phyloP scores from a whole-genome alignment of 1,284 basidiomycete species.

The Athelia sp. region DNA sequence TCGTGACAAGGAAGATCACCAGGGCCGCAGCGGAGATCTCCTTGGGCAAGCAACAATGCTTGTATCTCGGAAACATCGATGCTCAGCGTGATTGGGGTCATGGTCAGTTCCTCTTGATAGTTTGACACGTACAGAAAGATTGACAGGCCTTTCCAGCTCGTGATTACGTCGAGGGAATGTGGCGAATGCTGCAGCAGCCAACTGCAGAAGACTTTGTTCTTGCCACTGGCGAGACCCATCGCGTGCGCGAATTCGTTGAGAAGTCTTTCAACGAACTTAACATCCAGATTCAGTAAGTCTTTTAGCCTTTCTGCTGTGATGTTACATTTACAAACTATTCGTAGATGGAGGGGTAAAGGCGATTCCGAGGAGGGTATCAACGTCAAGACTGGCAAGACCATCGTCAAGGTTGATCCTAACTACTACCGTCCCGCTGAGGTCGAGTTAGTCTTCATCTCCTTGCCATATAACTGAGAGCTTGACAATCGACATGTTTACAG shows the following conservation, averaged over 20 bases:
- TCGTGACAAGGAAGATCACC: slow-evolving; percentile 90
- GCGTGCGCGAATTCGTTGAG: slow-evolving; percentile 85
- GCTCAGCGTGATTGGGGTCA: slow-evolving; percentile 94
- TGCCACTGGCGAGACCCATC: slow-evolving; percentile 89
- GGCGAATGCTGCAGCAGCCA: slow-evolving; percentile 88
- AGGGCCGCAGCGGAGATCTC: slow-evolving; percentile 87
- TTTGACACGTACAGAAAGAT: background rate
- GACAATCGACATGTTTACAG: slow-evolving; percentile 30
- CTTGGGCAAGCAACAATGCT: slow-evolving; percentile 77
- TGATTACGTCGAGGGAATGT: slow-evolving; percentile 93
- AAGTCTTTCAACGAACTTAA: slow-evolving; percentile 72
- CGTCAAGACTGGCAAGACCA: slow-evolving; percentile 54
- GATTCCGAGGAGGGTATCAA: slow-evolving; percentile 75
- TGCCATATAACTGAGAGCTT: slow-evolving; percentile 7
- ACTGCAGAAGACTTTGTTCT: slow-evolving; percentile 82
- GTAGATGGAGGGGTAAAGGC: slow-evolving; percentile 74
- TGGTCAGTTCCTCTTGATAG: slow-evolving; percentile 41
- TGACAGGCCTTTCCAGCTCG: slow-evolving; percentile 41
- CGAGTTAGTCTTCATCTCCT: slow-evolving; percentile 52
- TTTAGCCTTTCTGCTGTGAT: slow-evolving; percentile 2
- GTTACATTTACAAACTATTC: slow-evolving; percentile 4
- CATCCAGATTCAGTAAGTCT: slow-evolving; percentile 55
- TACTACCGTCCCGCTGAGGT: slow-evolving; percentile 93
- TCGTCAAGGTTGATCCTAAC: slow-evolving; percentile 77
- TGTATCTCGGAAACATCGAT: slow-evolving; percentile 89